A percentile compares a stretch with the other conserved stretches of the same genome.
phyloP scores from a whole-genome alignment of 306 rosid species.

The Quillaja saponaria region DNA sequence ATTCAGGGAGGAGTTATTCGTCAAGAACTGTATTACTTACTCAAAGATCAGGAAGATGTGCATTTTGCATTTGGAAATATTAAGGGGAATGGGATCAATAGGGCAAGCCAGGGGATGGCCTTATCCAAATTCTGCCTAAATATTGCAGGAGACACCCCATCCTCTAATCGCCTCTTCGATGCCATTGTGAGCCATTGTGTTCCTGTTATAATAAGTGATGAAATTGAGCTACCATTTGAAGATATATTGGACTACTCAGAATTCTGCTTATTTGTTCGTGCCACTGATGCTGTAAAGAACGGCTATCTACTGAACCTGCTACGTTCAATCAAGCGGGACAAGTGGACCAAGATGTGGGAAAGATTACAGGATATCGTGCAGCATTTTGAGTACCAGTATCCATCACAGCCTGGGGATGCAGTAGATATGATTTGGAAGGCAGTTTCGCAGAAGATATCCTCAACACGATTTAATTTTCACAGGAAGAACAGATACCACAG shows the following conservation, averaged over 20 bases:
- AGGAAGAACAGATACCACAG: slow-evolving; percentile 63
- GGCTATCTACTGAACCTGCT: slow-evolving; percentile 73
- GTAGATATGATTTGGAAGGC: slow-evolving; percentile 86
- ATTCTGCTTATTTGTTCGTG: slow-evolving; percentile 63
- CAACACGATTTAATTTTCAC: slow-evolving; percentile 42
- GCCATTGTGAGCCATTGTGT: slow-evolving; percentile 89
- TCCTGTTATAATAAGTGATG: slow-evolving; percentile 83
- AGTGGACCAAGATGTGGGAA: slow-evolving; percentile 84
- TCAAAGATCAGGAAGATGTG: slow-evolving; percentile 81
- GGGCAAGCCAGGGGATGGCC: slow-evolving; percentile 82
- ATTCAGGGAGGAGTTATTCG: slow-evolving; percentile 86
- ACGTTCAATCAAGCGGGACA: slow-evolving; percentile 51
- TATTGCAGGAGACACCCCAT: slow-evolving; percentile 92
- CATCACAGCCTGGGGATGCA: slow-evolving; percentile 70
- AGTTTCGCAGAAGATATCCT: slow-evolving; percentile 57
- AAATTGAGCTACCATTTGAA: slow-evolving; percentile 86
- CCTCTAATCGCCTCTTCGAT: slow-evolving; percentile 86
- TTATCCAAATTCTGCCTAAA: slow-evolving; percentile 81
- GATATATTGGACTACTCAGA: slow-evolving; percentile 83
- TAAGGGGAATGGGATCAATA: slow-evolving; percentile 57
- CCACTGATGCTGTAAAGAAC: slow-evolving; percentile 56
- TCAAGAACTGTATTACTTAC: slow-evolving; percentile 84
- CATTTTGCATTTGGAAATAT: slow-evolving; percentile 75
- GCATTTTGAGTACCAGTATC: slow-evolving; percentile 77
- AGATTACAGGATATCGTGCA: slow-evolving; percentile 61